These are phyloP conservation scores for Scleroderma bovista DNA, from an alignment of 768 basidiomycete genomes.

Conservation along the genomic window DNA sequence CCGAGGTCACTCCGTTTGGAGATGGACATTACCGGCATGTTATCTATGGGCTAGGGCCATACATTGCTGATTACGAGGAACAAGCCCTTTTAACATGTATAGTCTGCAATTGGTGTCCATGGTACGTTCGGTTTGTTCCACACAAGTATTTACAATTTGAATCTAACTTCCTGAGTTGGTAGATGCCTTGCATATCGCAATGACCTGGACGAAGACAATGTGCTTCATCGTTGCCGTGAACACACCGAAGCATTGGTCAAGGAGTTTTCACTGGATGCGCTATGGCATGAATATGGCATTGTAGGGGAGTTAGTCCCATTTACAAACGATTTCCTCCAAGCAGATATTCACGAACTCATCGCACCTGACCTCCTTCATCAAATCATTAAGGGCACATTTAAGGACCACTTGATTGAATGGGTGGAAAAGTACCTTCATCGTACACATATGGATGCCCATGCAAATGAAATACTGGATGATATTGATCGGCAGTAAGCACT, in stretches of 20 bases:
- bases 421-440: conserved; percentile 24
- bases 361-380: conserved; percentile 23
- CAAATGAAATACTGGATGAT: conserved; percentile 27
- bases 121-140: neutral
- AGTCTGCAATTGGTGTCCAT: conserved; percentile 30
- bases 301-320: conserved; percentile 24
- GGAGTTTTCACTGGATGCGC: neutral
- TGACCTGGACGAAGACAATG: neutral
- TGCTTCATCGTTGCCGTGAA: neutral
- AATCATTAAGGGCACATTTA: conserved; percentile 38
- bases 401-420: conserved; percentile 37
- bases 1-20: conserved; percentile 11
- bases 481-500: conserved; percentile 29
- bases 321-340: conserved; percentile 26
- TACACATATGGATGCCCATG: conserved; percentile 12
- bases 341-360: conserved; percentile 10
- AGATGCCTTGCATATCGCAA: neutral
- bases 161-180: too few relatives aligned
- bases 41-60: conserved; percentile 30
- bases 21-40: conserved; percentile 27
- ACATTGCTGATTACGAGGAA: conserved; percentile 37
- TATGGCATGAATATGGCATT: conserved; percentile 27
- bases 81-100: conserved; percentile 29
- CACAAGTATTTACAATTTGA: neutral
- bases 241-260: neutral